A percentile compares a stretch with the other conserved stretches of the same genome.
phyloP scores from a whole-genome alignment of 495 filamentous ascomycete species.

The Aspergillus cavernicola region DNA sequence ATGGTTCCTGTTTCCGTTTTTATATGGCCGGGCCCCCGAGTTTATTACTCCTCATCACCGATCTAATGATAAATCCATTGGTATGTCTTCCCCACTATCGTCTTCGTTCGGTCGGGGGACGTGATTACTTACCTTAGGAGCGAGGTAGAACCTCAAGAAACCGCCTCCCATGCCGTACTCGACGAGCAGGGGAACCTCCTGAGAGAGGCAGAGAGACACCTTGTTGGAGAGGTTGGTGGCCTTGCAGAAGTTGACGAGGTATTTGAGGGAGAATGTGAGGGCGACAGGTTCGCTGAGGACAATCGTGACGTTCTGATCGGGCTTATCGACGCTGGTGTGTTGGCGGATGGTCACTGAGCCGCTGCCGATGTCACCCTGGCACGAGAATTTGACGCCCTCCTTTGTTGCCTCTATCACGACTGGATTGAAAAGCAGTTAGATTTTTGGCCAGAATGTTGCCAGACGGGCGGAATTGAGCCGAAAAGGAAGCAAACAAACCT shows the following conservation, averaged over 20 bases:
- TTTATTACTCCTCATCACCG: constrained; percentile 75
- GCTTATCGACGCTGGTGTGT: constrained; percentile 89
- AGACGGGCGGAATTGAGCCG: neutral
- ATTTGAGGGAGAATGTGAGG: constrained; percentile 98
- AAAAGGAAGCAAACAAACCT: constrained; percentile 50
- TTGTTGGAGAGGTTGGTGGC: constrained; percentile 75
- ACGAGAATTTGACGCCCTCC: constrained; percentile 95
- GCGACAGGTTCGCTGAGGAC: constrained; percentile 87
- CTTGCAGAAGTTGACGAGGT: constrained; percentile 99
- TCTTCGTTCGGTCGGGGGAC: constrained; percentile 1
- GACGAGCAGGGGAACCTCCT: constrained; percentile 93
- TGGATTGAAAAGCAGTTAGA: constrained; percentile 29
- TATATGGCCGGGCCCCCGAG: constrained; percentile 18
- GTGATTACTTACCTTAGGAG: constrained; percentile 77
- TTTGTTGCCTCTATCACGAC: constrained; percentile 95
- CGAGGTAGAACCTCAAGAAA: constrained; percentile 93
- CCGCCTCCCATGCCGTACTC: constrained; percentile 87
- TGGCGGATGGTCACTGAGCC: constrained; percentile 88
- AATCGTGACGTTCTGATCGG: constrained; percentile 80
- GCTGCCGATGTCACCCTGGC: constrained; percentile 91
- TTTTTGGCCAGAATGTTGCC: too few species aligned
- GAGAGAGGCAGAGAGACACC: constrained; percentile 89
- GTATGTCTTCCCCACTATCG: constrained; percentile 2
- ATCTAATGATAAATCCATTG: constrained; percentile 51
- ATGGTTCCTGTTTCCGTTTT: constrained; percentile 20